These are phyloP conservation scores for Xylariomycetidae sp. DNA, from an alignment of 2,329 filamentous ascomycete species.

Conservation along the genomic window DNA sequence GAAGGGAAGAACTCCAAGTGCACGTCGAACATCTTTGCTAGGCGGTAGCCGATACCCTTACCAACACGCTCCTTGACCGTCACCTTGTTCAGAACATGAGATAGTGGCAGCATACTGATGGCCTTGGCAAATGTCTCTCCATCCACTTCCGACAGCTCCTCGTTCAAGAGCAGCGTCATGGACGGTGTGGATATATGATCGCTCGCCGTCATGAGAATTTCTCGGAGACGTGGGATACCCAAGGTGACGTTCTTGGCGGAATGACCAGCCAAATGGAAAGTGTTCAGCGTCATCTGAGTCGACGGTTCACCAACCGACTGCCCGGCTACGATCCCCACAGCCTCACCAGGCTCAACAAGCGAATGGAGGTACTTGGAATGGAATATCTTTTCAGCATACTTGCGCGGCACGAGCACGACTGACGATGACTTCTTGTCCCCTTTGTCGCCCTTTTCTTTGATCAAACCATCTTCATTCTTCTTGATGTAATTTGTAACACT, in stretches of 20 bases:
- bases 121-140: constrained; percentile 82
- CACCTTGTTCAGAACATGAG: constrained; percentile 78
- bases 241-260: constrained; percentile 98
- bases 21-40: constrained; percentile 83
- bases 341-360: constrained; percentile 89
- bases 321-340: constrained; percentile 92
- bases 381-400: constrained; percentile 77
- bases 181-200: constrained; percentile 82
- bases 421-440: constrained; percentile 19
- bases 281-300: constrained; percentile 99
- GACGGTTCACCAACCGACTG: constrained; percentile 97
- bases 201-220: constrained; percentile 98
- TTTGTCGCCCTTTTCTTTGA: constrained; percentile 45
- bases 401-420: constrained; percentile 38
- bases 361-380: constrained; percentile 91
- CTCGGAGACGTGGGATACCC: constrained; percentile 92
- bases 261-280: constrained; percentile 98
- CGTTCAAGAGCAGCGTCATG: constrained; percentile 78
- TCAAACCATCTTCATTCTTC: constrained; percentile 61
- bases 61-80: constrained; percentile 77
- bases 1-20: constrained; percentile 78
- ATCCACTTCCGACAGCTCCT: constrained; percentile 64
- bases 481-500: constrained; percentile 74
- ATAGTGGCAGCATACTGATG: constrained; percentile 80
- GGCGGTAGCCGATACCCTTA: constrained; percentile 59